Percentiles rank a stretch among this genome's conserved stretches.
Conservation (phyloP, 768 basidiomycete species). For the Cubamyces sp. region DNA sequence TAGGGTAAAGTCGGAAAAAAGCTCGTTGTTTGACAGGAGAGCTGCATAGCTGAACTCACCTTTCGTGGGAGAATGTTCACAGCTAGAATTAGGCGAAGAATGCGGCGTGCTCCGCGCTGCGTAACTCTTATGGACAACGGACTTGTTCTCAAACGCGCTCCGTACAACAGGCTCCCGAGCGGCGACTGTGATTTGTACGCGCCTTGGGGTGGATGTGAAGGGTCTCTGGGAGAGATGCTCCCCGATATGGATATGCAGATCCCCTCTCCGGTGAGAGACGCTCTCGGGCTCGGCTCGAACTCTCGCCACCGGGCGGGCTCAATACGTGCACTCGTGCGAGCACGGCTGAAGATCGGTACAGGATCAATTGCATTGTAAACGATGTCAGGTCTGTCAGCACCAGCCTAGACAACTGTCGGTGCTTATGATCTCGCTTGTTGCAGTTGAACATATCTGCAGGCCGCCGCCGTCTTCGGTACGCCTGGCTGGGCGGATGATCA, state of each 20-base stretch:
- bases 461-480: not conserved
- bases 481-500: not conserved
- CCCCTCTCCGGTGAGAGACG: conserved; percentile 9
- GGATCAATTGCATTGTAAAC: not conserved
- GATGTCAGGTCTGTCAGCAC: not conserved
- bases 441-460: not conserved
- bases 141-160: not conserved
- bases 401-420: not conserved
- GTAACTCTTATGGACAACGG: not conserved
- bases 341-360: not conserved
- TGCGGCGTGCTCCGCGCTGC: not conserved
- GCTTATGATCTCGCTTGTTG: conserved; percentile 1
- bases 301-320: conserved; percentile 8
- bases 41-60: no score
- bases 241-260: conserved; percentile 8
- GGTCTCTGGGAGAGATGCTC: not conserved
- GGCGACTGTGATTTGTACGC: no score
- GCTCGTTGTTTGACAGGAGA: no score
- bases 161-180: not conserved
- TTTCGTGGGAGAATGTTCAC: not conserved
- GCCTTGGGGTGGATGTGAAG: no score
- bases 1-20: no score
- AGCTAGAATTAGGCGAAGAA: not conserved
- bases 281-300: conserved; percentile 12
- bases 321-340: not conserved